Base-by-base conservation (phyloP, 177 flowering plant species). In the Viscum album region DNA sequence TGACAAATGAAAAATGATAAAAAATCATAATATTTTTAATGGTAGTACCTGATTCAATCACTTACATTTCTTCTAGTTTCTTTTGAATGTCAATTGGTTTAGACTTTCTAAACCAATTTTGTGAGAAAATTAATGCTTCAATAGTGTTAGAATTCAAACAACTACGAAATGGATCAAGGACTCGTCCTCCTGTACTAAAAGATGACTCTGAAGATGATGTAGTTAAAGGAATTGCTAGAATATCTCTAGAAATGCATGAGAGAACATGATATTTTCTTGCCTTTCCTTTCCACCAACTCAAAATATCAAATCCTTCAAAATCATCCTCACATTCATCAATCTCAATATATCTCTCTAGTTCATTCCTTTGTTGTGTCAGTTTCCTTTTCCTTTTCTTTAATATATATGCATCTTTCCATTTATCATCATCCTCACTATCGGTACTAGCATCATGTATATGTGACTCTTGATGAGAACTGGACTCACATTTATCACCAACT, bases 201-300 rank as follows among this genome's bases (percentile, higher is more conserved):
- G 68, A 45, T 1, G 73, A 71, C 68, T 71, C 69, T 0, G 34
- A 66, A 26, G 74, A 50, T 31, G 54, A 69, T 11, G 74, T 71
- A 23, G 69, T 66, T 1, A 71, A 29, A 4, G 35, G 74, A 17
- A 71, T 58, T 13, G 62, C 69, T 8, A 71, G 33, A 1, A 64
- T 41, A 50, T 71, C 68, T 0, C 63, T 16, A 21, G 73, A 68
- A 5, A 71, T 19, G 5, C 23, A 1, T 15, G 74, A 66, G 4
- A 71, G 54, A 16, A 71, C n/a, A 1, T 35, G 64, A 37, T 45
- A 71, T 28, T 56, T 71, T 6, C 16, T 3, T n/a, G 36, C 30
- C 30, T 71, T 47, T 1, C 11, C 16, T 21, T 31, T 52, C 74
- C 74, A 71, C 74, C 74, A 71, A 4, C 21, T 39, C 65, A 66